Base-by-base conservation (phyloP, 2,329 filamentous ascomycete genomes). In the Orbilia oligospora region DNA sequence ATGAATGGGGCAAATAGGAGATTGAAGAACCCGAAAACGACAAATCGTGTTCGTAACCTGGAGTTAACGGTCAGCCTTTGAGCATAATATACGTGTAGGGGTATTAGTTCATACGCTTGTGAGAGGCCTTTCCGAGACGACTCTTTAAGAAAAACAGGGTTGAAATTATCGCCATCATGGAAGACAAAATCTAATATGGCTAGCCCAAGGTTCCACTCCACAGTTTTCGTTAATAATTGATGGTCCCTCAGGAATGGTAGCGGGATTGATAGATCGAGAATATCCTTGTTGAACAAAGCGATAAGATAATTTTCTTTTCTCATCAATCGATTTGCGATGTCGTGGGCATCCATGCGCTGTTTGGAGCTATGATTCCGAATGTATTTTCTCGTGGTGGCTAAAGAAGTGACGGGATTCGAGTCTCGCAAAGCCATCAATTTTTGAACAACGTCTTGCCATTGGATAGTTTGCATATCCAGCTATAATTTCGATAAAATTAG, bases 311-410 rank as follows among this genome's bases (percentile, higher is more conserved):
- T 99, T 80, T 97, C 95, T 83, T 93, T 92, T 76, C 96, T 91
- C 96, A 99, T 98, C 55, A 99, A 86, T 36, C 96, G 90, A 83
- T 98, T 99, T 5, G 96, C 96, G 83, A 99, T 98, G 83, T 97
- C 96, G 82, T 97, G 93, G 10, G 96, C 96, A 84, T 97, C 96
- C 81, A 99, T 91, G 80, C 95, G 89, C 85, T 98, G 93, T 84
- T 97, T 97, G 22, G 93, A 97, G 27, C 69, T 79, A 83, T 97
- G 93, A 75, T 91, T 94, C 80, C 87, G 88, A 76, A 89, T 87
- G 80, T 88, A 88, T 78, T 87, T 86, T 10, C 88, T 86, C n/a
- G 88, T 88, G 16, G 90, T 85, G 18, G 88, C 88, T 6, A 88
- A 87, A 0, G 89, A 89, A n/a, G 94, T 97, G 79, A 91, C 90